phyloP scores from a whole-genome alignment of 75 land plant genomes.

The Pinus albicaulis region DNA sequence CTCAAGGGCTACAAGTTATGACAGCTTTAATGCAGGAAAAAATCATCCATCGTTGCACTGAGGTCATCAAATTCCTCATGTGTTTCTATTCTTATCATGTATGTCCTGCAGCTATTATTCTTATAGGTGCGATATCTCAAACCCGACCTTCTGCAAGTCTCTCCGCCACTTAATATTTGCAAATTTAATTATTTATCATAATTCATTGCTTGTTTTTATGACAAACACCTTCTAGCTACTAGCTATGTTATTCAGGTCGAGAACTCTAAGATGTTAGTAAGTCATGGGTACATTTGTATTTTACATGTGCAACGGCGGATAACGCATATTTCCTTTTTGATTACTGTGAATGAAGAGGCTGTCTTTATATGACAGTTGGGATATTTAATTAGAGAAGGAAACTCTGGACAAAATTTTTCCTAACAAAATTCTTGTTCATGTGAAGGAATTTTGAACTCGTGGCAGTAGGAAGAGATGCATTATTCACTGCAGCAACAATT shows the following conservation, averaged over 20 bases:
- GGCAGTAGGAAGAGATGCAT: conserved; percentile 8
- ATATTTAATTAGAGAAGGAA: background rate
- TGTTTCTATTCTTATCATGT: no score
- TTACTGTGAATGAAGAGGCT: background rate
- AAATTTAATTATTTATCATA: background rate
- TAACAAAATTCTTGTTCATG: background rate
- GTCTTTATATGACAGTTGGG: background rate
- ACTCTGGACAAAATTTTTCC: background rate
- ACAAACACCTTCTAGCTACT: background rate
- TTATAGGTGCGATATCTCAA: background rate
- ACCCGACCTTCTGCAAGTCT: background rate
- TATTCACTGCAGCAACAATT: conserved; percentile 11
- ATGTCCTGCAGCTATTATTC: no score
- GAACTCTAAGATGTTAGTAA: no score
- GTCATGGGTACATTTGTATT: no score
- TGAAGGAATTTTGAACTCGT: conserved; percentile 4
- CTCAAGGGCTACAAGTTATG: no score
- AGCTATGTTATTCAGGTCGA: background rate
- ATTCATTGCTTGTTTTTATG: background rate
- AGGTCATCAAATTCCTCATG: no score
- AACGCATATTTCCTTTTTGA: background rate
- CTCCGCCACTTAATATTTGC: background rate
- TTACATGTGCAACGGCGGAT: background rate
- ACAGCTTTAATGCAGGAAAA: no score
- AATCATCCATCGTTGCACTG: no score